Conservation (phyloP, 2,329 filamentous ascomycete species). For the Cryphonectria naterciae region DNA sequence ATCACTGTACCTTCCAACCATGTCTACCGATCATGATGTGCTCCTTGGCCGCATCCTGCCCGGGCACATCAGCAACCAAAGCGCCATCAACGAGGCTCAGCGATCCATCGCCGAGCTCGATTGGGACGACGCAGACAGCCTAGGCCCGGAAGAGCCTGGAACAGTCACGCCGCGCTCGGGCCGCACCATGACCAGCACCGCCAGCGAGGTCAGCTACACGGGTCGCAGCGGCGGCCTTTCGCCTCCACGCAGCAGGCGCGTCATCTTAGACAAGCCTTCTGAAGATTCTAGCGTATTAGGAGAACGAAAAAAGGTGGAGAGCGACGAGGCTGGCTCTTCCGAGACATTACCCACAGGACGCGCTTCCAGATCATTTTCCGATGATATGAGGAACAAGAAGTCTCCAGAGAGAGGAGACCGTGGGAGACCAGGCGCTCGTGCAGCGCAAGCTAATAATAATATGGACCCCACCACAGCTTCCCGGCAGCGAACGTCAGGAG, state of each 20-base stretch:
- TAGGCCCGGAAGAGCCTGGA: constrained; percentile 10
- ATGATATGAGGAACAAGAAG: constrained; percentile 5
- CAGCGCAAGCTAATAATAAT: not conserved
- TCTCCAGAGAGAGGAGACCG: constrained; percentile 2
- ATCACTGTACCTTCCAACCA: not conserved
- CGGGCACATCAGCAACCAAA: constrained; percentile 6
- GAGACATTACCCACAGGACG: not conserved
- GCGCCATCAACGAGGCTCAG: constrained; percentile 22
- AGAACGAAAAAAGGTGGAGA: constrained; percentile 15
- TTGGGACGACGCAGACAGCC: constrained; percentile 24
- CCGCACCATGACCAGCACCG: constrained; percentile 13
- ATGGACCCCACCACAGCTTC: not conserved
- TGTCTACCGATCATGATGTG: constrained; percentile 22
- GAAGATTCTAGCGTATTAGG: not conserved
- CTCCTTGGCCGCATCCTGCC: constrained; percentile 20
- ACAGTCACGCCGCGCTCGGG: constrained; percentile 9
- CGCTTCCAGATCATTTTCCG: not conserved
- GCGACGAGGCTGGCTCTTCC: not conserved
- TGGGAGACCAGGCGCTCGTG: constrained; percentile 9
- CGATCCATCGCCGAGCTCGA: constrained; percentile 17
- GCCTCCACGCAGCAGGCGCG: constrained; percentile 19
- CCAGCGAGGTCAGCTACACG: constrained; percentile 20
- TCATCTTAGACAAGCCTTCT: constrained; percentile 1
- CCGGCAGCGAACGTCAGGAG: not conserved
- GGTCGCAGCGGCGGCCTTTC: constrained; percentile 21